Evolutionary conservation across 2,329 filamentous ascomycete species (phyloP), one percentile per base, ranked within the genome.

Genomic region (Sarocladium oryzae): DNA sequence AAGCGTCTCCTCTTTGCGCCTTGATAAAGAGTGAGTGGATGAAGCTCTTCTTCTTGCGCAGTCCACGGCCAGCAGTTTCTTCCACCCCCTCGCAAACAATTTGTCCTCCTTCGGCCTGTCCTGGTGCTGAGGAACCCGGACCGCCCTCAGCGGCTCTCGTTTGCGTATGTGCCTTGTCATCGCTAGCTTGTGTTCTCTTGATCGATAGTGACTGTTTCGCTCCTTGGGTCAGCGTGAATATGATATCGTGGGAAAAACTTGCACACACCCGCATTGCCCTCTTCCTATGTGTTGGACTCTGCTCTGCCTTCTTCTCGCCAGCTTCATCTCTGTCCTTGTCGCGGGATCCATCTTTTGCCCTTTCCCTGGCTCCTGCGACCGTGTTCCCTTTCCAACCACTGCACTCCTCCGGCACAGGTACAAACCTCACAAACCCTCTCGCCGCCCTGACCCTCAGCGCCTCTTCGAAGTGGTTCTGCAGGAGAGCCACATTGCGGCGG

Each of bases 401-500:
- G 55, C 86, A 85, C 52, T 89, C 85, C 59, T 92, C 88, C 0
- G 77, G 65, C 4, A 89, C 78, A 1, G 85, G 71, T 6, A 82
- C 68, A 60, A 92, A 96, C 30, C 84, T 82, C 52, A 96, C 69
- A 30, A 90, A 75, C 1, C 90, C 89, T 35, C 88, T 78, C 1
- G 79, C 72, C 0, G 83, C 66, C 0, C 74, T 60, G 2, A 95
- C 87, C 2, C 80, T 78, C 0, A 95, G 72, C 1, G 82, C 75
- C 21, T 89, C 85, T 13, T 82, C 75, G 66, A 96, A 78, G 63
- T 87, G 85, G n/a, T 74, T 75, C 62, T 93, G 88, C 3, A 95
- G 78, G 16, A 95, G 69, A n/a, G 78, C 76, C 1, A 88, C 82
- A 65, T 92, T 93, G 55, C 89, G 82, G 64, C 87, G 86, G 69